These are phyloP conservation scores for Trypanosoma lewisi DNA, from an alignment of 208 protist genomes.

Conservation along the genomic window DNA sequence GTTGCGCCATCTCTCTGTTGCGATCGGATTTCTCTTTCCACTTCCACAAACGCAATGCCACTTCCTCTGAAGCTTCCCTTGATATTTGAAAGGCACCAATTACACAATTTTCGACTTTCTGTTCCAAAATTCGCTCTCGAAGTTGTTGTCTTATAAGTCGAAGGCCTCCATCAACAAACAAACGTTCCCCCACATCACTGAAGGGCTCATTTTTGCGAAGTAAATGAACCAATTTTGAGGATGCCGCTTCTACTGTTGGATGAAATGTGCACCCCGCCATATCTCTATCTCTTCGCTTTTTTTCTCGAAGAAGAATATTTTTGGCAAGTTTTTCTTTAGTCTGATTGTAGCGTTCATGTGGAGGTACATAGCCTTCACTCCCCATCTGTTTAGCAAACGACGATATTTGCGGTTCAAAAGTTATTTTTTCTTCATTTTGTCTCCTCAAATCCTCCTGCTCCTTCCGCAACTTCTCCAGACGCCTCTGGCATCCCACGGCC, in stretches of 20 bases:
- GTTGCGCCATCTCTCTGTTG: slow-evolving; percentile 29
- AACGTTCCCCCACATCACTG: slow-evolving; percentile 51
- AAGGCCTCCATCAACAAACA: slow-evolving; percentile 76
- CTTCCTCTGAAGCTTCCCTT: slow-evolving; percentile 17
- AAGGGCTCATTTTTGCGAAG: slow-evolving; percentile 43
- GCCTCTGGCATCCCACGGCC: slow-evolving; percentile 17
- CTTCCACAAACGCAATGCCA: slow-evolving; percentile 48
- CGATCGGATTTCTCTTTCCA: slow-evolving; percentile 47
- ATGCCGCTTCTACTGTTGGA: slow-evolving; percentile 42
- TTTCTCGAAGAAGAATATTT: slow-evolving; percentile 31
- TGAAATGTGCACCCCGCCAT: slow-evolving; percentile 56
- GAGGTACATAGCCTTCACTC: slow-evolving; percentile 25
- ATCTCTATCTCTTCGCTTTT: slow-evolving; percentile 29
- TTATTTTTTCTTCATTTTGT: slow-evolving; percentile 38
- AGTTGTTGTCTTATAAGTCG: slow-evolving; percentile 79
- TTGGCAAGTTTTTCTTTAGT: slow-evolving; percentile 28
- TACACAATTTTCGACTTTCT: slow-evolving; percentile 21
- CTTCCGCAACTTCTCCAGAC: slow-evolving; percentile 19
- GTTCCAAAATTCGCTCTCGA: slow-evolving; percentile 41
- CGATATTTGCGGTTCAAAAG: slow-evolving; percentile 69
- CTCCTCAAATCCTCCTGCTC: slow-evolving; percentile 20
- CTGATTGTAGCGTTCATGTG: slow-evolving; percentile 34
- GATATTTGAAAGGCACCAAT: slow-evolving; percentile 57
- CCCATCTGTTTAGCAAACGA: slow-evolving; percentile 34
- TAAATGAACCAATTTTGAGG: slow-evolving; percentile 32